Percentiles rank a stretch among this genome's conserved stretches.
Evolutionary conservation across 73 alveolate species (phyloP).

Genomic region (Diophrys sp.): DNA sequence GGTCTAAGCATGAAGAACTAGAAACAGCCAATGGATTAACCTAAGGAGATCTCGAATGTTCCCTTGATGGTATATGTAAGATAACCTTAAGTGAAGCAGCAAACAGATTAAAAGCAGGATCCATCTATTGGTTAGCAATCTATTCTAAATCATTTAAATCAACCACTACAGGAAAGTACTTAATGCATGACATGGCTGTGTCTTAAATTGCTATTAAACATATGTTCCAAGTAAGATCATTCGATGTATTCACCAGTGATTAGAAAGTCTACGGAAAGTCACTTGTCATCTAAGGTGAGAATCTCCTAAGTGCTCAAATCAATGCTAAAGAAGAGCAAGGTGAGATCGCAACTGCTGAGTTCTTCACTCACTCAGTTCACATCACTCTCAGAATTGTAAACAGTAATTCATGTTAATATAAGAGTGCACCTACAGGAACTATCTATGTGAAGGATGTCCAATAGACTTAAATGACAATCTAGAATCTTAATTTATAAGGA

Average conservation of each 20-base stretch:
- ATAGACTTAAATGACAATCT: slow-evolving; percentile 15
- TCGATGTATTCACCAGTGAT: slow-evolving; percentile 15
- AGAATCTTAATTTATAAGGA: slow-evolving; percentile 35
- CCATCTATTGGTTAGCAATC: slow-evolving; percentile 31
- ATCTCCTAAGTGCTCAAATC: slow-evolving; percentile 9
- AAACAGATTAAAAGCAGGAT: slow-evolving; percentile 39
- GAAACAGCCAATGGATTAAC: neutral
- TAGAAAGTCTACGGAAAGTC: slow-evolving; percentile 24
- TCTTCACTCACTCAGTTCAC: slow-evolving; percentile 27
- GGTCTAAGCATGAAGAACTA: slow-evolving; percentile 18
- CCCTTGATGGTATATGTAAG: slow-evolving; percentile 35
- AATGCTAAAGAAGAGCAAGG: slow-evolving; percentile 13
- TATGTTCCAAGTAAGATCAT: slow-evolving; percentile 35
- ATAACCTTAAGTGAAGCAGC: slow-evolving; percentile 32
- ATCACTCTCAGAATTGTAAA: slow-evolving; percentile 13
- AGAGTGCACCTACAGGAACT: slow-evolving; percentile 5
- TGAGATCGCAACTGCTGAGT: slow-evolving; percentile 1
- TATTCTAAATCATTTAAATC: slow-evolving; percentile 28
- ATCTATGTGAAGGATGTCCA: slow-evolving; percentile 19
- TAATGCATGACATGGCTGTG: neutral
- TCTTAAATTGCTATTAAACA: slow-evolving; percentile 19
- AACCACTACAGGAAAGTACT: neutral
- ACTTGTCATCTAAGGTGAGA: slow-evolving; percentile 20
- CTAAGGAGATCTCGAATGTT: slow-evolving; percentile 45
- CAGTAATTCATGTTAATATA: neutral